Percentiles rank a stretch among this genome's conserved stretches.
phyloP scores from a whole-genome alignment of 371 early-diverging fungal genomes.

The Cokeromyces recurvatus region DNA sequence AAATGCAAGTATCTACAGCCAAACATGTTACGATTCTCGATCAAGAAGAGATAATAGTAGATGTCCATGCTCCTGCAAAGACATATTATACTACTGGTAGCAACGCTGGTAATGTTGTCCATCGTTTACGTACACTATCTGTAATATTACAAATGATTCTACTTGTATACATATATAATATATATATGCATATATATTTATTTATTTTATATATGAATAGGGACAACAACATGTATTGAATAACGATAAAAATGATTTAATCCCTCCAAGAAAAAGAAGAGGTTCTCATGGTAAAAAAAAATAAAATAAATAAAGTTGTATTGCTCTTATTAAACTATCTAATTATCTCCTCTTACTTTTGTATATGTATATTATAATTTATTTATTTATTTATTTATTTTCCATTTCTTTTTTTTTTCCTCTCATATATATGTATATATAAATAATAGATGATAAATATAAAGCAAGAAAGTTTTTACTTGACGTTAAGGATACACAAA shows the following conservation, averaged over 20 bases:
- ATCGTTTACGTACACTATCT: conserved; percentile 9
- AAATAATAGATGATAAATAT: conserved; percentile 62
- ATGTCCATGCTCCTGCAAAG: conserved; percentile 20
- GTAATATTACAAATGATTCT: conserved; percentile 1
- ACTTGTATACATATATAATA: too few relatives aligned
- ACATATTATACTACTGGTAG: conserved; percentile 14
- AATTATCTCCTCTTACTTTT: too few relatives aligned
- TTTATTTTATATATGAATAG: background rate
- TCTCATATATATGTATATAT: too few relatives aligned
- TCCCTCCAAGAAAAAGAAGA: conserved; percentile 3
- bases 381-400: too few relatives aligned
- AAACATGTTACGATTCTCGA: too few relatives aligned
- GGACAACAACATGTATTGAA: background rate
- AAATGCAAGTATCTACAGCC: too few relatives aligned
- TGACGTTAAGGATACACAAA: conserved; percentile 72
- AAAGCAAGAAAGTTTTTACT: conserved; percentile 68
- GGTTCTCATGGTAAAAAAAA: conserved; percentile 11
- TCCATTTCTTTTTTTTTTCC: too few relatives aligned
- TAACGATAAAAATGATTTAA: too few relatives aligned
- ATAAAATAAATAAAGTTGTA: background rate
- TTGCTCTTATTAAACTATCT: too few relatives aligned
- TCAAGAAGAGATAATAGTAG: too few relatives aligned
- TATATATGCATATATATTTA: too few relatives aligned
- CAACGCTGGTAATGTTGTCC: conserved; percentile 2
- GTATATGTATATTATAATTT: too few relatives aligned